phyloP scores from a whole-genome alignment of 495 filamentous ascomycete genomes.

The Glonium stellatum region DNA sequence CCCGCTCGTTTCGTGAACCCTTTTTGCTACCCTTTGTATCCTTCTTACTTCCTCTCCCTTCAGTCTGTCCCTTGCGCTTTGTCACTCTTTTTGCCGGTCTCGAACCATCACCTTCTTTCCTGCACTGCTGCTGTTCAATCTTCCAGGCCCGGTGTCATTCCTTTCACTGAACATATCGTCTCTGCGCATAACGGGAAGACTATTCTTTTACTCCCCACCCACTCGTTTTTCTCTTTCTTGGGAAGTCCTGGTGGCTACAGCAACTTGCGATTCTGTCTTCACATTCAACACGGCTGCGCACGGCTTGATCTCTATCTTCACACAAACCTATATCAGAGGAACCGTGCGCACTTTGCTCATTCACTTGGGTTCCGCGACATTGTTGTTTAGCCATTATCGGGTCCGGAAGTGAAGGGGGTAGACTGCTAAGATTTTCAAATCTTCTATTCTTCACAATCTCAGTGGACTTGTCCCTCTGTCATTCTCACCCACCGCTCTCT shows the following conservation, averaged over 20 bases:
- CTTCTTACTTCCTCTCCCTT: conserved; percentile 5
- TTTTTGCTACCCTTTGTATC: conserved; percentile 3
- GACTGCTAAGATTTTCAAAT: too few species aligned
- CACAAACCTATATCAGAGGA: neutral
- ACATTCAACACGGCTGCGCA: neutral
- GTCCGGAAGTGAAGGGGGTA: too few species aligned
- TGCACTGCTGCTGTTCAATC: neutral
- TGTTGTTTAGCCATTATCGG: too few species aligned
- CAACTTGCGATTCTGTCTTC: neutral
- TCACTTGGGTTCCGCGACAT: neutral
- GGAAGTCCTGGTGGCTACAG: neutral
- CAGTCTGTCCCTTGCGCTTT: conserved; percentile 18
- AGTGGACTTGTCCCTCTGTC: neutral
- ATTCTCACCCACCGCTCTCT: neutral
- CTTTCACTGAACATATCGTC: conserved; percentile 2
- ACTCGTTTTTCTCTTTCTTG: too few species aligned
- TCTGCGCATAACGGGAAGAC: neutral
- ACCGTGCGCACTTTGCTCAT: neutral
- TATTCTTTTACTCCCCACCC: neutral
- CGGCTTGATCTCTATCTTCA: neutral
- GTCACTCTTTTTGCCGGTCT: conserved; percentile 26
- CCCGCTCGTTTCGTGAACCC: neutral
- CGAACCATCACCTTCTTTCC: neutral
- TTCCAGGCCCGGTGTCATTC: neutral
- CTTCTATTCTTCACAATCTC: too few species aligned